phyloP scores from a whole-genome alignment of 2,329 filamentous ascomycete genomes.

The Calonectria hongkongensis region DNA sequence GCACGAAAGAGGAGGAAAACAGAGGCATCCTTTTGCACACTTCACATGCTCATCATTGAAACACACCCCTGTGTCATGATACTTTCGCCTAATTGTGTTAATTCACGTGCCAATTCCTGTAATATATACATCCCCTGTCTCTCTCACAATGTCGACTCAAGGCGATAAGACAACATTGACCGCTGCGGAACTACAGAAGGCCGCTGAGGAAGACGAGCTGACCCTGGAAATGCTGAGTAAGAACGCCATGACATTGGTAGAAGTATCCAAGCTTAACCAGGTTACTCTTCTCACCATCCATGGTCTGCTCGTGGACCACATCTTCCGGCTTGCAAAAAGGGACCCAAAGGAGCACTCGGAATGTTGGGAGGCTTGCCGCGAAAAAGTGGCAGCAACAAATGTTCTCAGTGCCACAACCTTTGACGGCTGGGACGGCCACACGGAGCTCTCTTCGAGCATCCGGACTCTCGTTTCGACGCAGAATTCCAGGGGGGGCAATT shows the following conservation, averaged over 20 bases:
- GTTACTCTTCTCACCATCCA: neutral
- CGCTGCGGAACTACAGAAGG: neutral
- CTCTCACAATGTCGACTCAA: neutral
- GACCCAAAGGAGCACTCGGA: neutral
- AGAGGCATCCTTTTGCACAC: no score
- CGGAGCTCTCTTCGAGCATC: neutral
- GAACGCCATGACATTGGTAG: neutral
- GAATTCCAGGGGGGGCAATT: neutral
- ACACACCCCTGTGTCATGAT: no score
- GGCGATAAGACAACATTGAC: neutral
- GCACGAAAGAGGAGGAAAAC: no score
- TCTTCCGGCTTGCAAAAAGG: neutral
- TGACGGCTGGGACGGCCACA: neutral
- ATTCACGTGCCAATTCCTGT: no score
- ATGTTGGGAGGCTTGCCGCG: neutral
- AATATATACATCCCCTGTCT: no score
- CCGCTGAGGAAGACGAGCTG: neutral
- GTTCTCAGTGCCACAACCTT: neutral
- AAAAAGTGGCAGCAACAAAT: neutral
- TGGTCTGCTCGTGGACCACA: neutral
- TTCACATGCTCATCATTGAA: neutral
- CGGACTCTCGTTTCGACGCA: neutral
- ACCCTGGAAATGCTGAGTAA: neutral
- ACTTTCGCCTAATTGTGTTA: no score
- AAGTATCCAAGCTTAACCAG: neutral